Base-by-base conservation (phyloP, 2,329 filamentous ascomycete genomes). In the Talaromyces sp. region DNA sequence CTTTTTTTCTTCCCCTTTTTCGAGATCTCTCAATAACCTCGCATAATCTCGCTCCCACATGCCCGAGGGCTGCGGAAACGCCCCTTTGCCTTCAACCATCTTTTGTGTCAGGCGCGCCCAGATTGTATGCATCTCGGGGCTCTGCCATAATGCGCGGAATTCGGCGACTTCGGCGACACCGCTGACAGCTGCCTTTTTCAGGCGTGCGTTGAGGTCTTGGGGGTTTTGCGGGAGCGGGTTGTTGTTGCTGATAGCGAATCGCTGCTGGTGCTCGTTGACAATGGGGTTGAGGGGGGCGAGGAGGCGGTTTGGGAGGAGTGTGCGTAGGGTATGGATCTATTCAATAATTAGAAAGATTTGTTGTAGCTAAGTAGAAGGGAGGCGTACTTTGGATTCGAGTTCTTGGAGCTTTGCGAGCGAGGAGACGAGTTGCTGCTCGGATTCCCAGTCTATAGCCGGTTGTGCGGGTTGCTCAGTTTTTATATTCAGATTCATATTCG, bases 11-110 rank as follows among this genome's bases (percentile, higher is more conserved):
- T 69, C 62, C 8, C 66, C 65, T 19, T 59, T 66, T 58, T 77
- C 70, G 19, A 70, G 65, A 27, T 67, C 64, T 27, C 67, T 62
- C 27, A 77, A 63, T 14, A 78, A 62, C 3, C 63, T 62, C 35
- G 67, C 70, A 50, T 80, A 80, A 61, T 79, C 75, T 19, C 67
- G 64, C 35, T 74, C 70, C 77, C 77, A 79, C 41, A 74, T 68
- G 8, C 73, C 72, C 0, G 66, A 71, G 5, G 72, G 69, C 62
- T 75, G 74, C 31, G 75, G 63, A 48, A 74, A 65, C 6, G 26
- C 46, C 6, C 77, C 77, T 19, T 68, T 69, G 3, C 71, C 72
- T 55, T 77, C 72, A 41, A 66, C 68, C 57, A 77, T 67, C 35
- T 72, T 70, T 24, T 69, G 68, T 26, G 74, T 70, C 8, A 77